phyloP scores from a whole-genome alignment of 192 early-diverging fungal genomes.

The Umbelopsis sp. region DNA sequence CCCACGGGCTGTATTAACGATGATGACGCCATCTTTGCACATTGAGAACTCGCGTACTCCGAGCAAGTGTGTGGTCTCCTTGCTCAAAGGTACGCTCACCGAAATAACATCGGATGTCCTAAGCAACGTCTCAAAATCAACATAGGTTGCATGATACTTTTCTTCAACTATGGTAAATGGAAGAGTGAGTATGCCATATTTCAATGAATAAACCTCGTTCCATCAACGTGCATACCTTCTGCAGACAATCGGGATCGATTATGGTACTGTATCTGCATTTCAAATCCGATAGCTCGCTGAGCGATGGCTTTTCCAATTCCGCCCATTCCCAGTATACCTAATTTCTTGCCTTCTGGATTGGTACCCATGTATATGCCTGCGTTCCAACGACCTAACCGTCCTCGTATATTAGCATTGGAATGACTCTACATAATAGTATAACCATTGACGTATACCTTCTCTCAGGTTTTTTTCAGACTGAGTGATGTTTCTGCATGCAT shows the following conservation, averaged over 20 bases:
- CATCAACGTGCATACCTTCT: conserved; percentile 31
- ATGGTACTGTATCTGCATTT: conserved; percentile 49
- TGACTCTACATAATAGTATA: not conserved
- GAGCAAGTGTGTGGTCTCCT: conserved; percentile 44
- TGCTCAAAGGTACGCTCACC: conserved; percentile 46
- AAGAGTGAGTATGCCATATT: not conserved
- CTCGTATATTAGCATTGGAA: not conserved
- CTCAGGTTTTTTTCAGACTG: conserved; percentile 38
- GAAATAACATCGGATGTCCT: conserved; percentile 53
- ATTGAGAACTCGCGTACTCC: conserved; percentile 44
- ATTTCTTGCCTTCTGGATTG: conserved; percentile 38
- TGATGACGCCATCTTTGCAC: conserved; percentile 51
- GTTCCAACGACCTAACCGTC: conserved; percentile 38
- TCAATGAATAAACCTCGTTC: not conserved
- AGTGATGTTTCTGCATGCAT: conserved; percentile 45
- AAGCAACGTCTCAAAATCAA: conserved; percentile 52
- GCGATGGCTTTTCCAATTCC: conserved; percentile 55
- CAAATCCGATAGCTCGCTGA: conserved; percentile 48
- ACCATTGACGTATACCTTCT: conserved; percentile 27
- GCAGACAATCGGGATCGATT: conserved; percentile 44
- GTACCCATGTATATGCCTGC: conserved; percentile 35
- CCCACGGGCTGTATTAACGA: conserved; percentile 55
- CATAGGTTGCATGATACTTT: conserved; percentile 44
- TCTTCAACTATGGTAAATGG: conserved; percentile 35
- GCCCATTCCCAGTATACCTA: conserved; percentile 55